Evolutionary conservation across 768 basidiomycete genomes (phyloP).

Genomic region (Gymnopilus junonius): DNA sequence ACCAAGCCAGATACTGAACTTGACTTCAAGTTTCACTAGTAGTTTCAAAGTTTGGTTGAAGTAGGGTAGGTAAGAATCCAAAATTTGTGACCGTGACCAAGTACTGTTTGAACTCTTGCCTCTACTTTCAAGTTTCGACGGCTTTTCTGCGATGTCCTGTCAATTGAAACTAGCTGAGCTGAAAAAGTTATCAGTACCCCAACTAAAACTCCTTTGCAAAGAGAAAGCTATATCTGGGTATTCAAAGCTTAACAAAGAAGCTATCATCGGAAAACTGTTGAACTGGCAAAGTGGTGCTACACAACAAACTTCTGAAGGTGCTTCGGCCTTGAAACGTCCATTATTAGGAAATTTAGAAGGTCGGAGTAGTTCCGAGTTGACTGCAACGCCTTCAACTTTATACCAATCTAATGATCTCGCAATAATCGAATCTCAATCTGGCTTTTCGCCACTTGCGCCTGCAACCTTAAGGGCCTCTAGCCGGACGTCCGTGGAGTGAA

Average conservation of each 20-base stretch:
- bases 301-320: background rate
- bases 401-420: background rate
- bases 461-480: background rate
- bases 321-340: background rate
- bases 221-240: constrained; percentile 64
- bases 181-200: constrained; percentile 59
- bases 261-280: constrained; percentile 52
- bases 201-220: constrained; percentile 72
- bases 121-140: background rate
- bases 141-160: background rate
- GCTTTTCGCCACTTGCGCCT: background rate
- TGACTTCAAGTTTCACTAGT: no score
- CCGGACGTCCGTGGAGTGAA: background rate
- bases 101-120: no score
- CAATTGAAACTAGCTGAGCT: constrained; percentile 30
- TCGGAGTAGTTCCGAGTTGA: background rate
- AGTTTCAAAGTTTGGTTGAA: no score
- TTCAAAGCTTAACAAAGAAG: constrained; percentile 66
- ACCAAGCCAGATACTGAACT: background rate
- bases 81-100: no score
- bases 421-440: background rate
- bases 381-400: background rate
- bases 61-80: background rate
- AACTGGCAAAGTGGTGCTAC: constrained; percentile 12
- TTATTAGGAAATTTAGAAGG: background rate